Evolutionary conservation across 441 rosid genomes (phyloP).

Genomic region (Populus hybrid): DNA sequence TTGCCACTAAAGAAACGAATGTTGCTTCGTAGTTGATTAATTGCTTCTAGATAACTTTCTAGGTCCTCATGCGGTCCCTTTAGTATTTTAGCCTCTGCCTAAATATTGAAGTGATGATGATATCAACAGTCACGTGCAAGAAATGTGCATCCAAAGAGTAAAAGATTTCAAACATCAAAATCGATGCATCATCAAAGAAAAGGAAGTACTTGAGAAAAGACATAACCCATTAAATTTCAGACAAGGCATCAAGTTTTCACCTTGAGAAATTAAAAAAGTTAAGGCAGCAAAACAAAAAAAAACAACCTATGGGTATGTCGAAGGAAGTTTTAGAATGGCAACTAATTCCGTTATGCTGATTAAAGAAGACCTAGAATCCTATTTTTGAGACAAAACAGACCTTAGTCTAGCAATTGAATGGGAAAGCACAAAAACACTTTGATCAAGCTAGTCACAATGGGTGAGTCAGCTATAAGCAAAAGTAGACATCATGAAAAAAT

Average conservation of each 20-base stretch:
- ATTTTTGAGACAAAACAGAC: background rate
- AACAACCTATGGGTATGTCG: background rate
- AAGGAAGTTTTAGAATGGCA: background rate
- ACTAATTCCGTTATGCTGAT: background rate
- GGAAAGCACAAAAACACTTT: background rate
- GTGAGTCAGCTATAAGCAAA: background rate
- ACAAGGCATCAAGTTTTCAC: background rate
- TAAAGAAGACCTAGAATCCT: background rate
- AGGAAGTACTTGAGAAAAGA: background rate
- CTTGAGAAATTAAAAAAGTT: background rate
- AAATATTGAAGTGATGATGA: slow-evolving; percentile 27
- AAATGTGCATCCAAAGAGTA: slow-evolving; percentile 6
- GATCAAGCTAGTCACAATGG: background rate
- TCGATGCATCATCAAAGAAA: background rate
- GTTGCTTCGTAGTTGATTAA: slow-evolving; percentile 74
- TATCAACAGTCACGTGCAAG: slow-evolving; percentile 8
- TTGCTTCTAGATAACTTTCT: slow-evolving; percentile 86
- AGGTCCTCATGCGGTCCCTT: slow-evolving; percentile 93
- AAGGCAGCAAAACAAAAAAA: background rate
- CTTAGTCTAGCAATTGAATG: background rate
- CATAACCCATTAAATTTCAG: background rate
- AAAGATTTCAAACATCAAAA: background rate
- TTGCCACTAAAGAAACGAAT: slow-evolving; percentile 65
- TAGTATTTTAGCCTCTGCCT: slow-evolving; percentile 93
- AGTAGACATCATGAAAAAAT: background rate